Percentiles rank a stretch among this genome's conserved stretches.
phyloP scores from a whole-genome alignment of 192 early-diverging fungal genomes.

The Endogone sp. region DNA sequence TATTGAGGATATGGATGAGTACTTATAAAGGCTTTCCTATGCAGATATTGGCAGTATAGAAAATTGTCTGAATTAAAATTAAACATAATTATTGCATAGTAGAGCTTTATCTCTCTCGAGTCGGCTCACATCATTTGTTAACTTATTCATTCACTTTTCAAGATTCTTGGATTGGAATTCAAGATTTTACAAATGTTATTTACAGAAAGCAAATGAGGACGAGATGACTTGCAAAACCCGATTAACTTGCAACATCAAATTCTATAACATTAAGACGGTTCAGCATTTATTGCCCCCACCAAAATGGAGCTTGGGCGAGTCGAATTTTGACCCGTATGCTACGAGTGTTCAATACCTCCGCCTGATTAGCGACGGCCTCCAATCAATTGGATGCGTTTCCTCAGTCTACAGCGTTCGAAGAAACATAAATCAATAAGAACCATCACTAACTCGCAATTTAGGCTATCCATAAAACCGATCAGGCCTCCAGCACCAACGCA shows the following conservation, averaged over 20 bases:
- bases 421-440: not conserved
- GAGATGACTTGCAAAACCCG: too few relatives aligned
- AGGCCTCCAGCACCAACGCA: too few relatives aligned
- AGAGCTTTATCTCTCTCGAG: too few relatives aligned
- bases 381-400: conserved; percentile 50
- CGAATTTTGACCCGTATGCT: not conserved
- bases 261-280: not conserved
- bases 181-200: too few relatives aligned
- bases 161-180: too few relatives aligned
- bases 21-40: too few relatives aligned
- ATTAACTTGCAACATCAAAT: not conserved
- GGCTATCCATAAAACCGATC: not conserved
- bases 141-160: too few relatives aligned
- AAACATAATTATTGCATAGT: too few relatives aligned
- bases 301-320: not conserved
- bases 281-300: not conserved
- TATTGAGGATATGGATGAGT: conserved; percentile 8
- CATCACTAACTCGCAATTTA: not conserved
- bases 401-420: conserved; percentile 33
- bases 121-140: too few relatives aligned
- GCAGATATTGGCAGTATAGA: too few relatives aligned
- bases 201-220: too few relatives aligned
- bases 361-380: conserved; percentile 45
- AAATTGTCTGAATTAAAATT: too few relatives aligned
- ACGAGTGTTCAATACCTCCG: conserved; percentile 41